Base-by-base conservation (phyloP, 257 asterid species). In the Capsicum rhomboideum region DNA sequence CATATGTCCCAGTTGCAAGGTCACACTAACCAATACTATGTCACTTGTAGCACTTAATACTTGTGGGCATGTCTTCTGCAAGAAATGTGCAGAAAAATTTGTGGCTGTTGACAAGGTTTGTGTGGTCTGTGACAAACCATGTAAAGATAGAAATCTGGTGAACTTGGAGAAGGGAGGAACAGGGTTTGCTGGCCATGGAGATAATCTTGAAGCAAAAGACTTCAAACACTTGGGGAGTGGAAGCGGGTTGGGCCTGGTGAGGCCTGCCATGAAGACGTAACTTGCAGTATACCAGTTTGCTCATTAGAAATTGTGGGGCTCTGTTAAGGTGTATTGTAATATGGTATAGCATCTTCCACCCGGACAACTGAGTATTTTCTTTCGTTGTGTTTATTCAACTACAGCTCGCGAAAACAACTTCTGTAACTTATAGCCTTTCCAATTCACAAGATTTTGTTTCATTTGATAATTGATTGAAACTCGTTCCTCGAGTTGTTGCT, bases 201-300 rank as follows among this genome's bases (percentile, higher is more conserved):
- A 95, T 89, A 88, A 95, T 84, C 97, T 97, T n/a, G 97, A 95
- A 86, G 99, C 99, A 6, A 91, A 58, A 52, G 98, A 97, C 53
- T 97, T 92, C 86, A 97, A 97, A 87, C 98, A 97, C 87, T 80
- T 97, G 50, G 99, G 99, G 55, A 97, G 98, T 56, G 99, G 99
- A 59, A 90, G 96, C 2, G 99, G 98, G 17, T 91, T 96, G 68
- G 98, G 99, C 78, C 94, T 96, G 46, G 99, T 94, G 17, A 91
- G 98, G 83, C 98, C 99, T 31, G 93, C 97, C 46, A 78, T 59
- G 87, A 97, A 97, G 90, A 92, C 99, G 17, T 95, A 91, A 92
- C 80, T 4, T 75, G 80, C 80, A 13, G 42, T 21, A 26, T 46
- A 17, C 23, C 17, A 49, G 80, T 26, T 49, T 26, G 80, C 61